Conservation (phyloP, 352 stramenopile species). For the Halophytophthora batemanensis region DNA sequence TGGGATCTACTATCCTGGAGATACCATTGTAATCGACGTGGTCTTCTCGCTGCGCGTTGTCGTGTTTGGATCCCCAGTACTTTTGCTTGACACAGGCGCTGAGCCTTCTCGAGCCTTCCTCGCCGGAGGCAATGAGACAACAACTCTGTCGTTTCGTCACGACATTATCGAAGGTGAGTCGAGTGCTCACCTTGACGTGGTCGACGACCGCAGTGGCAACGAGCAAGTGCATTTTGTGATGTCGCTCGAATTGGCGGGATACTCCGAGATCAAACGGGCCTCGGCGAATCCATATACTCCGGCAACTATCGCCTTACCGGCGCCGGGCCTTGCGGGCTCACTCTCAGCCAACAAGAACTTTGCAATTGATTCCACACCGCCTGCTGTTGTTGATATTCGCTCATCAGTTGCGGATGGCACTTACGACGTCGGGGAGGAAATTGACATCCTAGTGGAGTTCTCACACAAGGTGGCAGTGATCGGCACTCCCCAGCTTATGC, state of each 20-base stretch:
- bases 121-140: constrained; percentile 34
- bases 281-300: constrained; percentile 43
- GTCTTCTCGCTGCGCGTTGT: constrained; percentile 64
- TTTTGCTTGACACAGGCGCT: constrained; percentile 28
- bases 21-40: constrained; percentile 49
- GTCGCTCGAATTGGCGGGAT: constrained; percentile 29
- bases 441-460: constrained; percentile 55
- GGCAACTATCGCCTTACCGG: constrained; percentile 39
- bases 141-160: constrained; percentile 52
- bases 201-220: constrained; percentile 43
- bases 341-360: constrained; percentile 41
- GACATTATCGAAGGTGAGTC: constrained; percentile 36
- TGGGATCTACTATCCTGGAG: constrained; percentile 56
- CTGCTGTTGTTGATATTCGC: constrained; percentile 40
- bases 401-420: constrained; percentile 45
- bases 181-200: constrained; percentile 34
- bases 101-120: constrained; percentile 22
- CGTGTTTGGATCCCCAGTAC: constrained; percentile 43
- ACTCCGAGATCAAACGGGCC: constrained; percentile 44
- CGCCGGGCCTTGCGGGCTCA: constrained; percentile 41
- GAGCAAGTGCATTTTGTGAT: constrained; percentile 44
- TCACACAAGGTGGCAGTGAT: constrained; percentile 46
- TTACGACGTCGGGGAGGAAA: constrained; percentile 56
- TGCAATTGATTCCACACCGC: constrained; percentile 42
- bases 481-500: constrained; percentile 36